Conservation (phyloP, 1,139 yeast species). For the Candida labiduridarum region DNA sequence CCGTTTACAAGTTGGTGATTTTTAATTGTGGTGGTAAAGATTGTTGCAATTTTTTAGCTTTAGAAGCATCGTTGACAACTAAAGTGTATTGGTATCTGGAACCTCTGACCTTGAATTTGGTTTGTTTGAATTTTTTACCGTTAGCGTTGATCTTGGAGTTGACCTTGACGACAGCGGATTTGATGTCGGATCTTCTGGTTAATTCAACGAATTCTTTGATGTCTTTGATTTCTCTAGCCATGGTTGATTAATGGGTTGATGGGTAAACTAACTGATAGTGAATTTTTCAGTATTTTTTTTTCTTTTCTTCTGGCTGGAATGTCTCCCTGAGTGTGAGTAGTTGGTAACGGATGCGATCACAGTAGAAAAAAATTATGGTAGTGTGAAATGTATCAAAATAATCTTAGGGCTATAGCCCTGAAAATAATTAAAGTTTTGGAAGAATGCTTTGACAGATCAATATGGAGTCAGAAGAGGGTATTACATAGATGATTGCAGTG, state of each 20-base stretch:
- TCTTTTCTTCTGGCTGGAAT: constrained; percentile 2
- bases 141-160: constrained; percentile 84
- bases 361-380: background rate
- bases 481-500: too few relatives aligned
- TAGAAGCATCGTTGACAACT: constrained; percentile 93
- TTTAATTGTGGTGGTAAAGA: constrained; percentile 95
- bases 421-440: too few relatives aligned
- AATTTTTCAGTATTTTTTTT: constrained; percentile 4
- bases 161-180: constrained; percentile 86
- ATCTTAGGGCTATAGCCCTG: constrained; percentile 18
- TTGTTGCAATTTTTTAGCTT: constrained; percentile 98
- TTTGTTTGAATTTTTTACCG: constrained; percentile 87
- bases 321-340: background rate
- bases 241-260: constrained; percentile 23
- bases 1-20: constrained; percentile 63
- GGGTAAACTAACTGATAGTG: constrained; percentile 10
- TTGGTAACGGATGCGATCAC: too few relatives aligned
- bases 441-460: too few relatives aligned
- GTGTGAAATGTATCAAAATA: constrained; percentile 1
- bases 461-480: too few relatives aligned
- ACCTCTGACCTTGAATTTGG: constrained; percentile 99
- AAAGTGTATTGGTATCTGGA: constrained; percentile 93
- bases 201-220: constrained; percentile 97
- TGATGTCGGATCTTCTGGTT: constrained; percentile 97
- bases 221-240: constrained; percentile 78